A percentile compares a stretch with the other conserved stretches of the same genome.
These are phyloP conservation scores for Umbelopsis sp. DNA, from an alignment of 371 early-diverging fungal genomes.

Conservation along the genomic window DNA sequence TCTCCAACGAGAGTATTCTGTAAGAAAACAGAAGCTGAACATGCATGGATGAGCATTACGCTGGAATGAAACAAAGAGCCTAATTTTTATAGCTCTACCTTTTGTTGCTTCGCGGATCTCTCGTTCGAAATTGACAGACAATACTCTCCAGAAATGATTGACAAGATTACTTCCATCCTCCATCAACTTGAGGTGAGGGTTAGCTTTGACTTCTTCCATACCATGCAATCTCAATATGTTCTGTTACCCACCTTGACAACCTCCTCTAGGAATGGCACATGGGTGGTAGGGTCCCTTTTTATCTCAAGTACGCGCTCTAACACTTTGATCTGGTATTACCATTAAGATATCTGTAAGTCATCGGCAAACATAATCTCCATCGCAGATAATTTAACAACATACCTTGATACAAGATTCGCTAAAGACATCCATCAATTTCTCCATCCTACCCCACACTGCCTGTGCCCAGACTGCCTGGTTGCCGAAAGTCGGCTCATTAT, in stretches of 20 bases:
- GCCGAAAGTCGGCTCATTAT: constrained; percentile 56
- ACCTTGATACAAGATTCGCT: constrained; percentile 72
- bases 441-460: constrained; percentile 73
- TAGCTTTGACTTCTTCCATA: neutral
- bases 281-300: constrained; percentile 71
- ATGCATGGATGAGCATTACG: neutral
- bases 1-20: constrained; percentile 75
- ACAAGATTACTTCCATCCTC: constrained; percentile 48
- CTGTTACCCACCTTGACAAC: constrained; percentile 38
- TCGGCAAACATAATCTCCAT: neutral
- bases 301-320: constrained; percentile 73
- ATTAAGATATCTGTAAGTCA: neutral
- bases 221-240: neutral
- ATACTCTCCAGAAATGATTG: constrained; percentile 51
- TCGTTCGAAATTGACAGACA: constrained; percentile 51
- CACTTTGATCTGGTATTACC: constrained; percentile 57
- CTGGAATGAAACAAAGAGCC: no score
- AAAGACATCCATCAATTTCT: constrained; percentile 74
- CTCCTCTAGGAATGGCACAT: constrained; percentile 67
- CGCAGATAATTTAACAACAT: neutral
- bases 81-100: constrained; percentile 21
- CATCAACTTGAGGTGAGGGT: constrained; percentile 18
- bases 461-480: constrained; percentile 53
- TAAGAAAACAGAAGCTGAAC: constrained; percentile 62
- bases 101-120: constrained; percentile 52